Evolutionary conservation across 2,329 filamentous ascomycete genomes (phyloP).

Genomic region (Sporothrix pallida): DNA sequence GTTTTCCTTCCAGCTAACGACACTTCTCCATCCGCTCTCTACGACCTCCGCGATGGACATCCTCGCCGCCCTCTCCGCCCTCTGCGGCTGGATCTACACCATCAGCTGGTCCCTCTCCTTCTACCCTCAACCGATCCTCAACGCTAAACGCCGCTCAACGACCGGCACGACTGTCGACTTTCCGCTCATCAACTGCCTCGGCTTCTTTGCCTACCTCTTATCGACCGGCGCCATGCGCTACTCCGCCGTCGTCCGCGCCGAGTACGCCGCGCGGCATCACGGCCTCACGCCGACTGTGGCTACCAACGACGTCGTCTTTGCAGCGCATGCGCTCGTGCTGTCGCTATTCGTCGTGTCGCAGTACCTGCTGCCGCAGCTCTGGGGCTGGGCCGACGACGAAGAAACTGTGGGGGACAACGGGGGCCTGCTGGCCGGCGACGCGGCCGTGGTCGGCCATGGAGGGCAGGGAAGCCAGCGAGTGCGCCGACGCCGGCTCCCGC

Average conservation of each 20-base stretch:
- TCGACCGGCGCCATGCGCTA: conserved; percentile 79
- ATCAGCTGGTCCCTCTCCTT: conserved; percentile 85
- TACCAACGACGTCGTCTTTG: conserved; percentile 89
- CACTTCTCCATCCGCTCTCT: neutral
- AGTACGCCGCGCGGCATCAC: conserved; percentile 82
- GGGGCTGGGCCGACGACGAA: conserved; percentile 66
- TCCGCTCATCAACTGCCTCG: conserved; percentile 72
- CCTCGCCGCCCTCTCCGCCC: conserved; percentile 57
- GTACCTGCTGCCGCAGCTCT: conserved; percentile 71
- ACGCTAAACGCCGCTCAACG: conserved; percentile 77
- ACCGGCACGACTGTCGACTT: conserved; percentile 88
- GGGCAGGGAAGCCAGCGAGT: too few relatives aligned
- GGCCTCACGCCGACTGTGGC: conserved; percentile 81
- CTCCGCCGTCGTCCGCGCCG: conserved; percentile 74
- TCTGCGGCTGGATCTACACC: conserved; percentile 78
- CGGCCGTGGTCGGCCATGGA: neutral
- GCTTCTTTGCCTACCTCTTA: conserved; percentile 74
- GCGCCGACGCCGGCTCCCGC: conserved; percentile 43
- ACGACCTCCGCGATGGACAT: conserved; percentile 41
- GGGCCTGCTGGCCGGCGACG: neutral
- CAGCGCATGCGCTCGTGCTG: conserved; percentile 76
- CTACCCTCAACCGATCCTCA: conserved; percentile 87
- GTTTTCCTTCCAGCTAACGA: neutral
- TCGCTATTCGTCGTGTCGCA: conserved; percentile 78
- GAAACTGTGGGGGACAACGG: conserved; percentile 43